Base-by-base conservation (phyloP, 2,329 filamentous ascomycete genomes). In the Chalaropsis ovoidea region DNA sequence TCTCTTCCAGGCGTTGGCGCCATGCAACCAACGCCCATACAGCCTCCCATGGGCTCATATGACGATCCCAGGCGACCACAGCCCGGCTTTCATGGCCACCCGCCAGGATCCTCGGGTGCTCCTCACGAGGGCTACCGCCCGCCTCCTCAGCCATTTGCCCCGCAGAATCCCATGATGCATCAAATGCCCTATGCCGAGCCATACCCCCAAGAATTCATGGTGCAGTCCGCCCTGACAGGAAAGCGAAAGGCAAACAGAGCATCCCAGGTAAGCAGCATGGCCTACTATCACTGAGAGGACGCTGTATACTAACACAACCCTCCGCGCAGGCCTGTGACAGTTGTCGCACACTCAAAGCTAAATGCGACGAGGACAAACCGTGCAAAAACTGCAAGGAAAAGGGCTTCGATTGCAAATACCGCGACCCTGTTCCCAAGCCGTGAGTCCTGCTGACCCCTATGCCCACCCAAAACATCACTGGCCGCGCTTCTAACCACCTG, bases 401-500 rank as follows among this genome's bases (percentile, higher is more conserved):
- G 73, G 86, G 83, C 69, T 81, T 90, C 41, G 81, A 86, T 64
- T 99, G 90, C 77, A 86, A 89, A 74, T 97, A 96, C 75, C 86
- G 92, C 69, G 92, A 96, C 72, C 88, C 94, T 5, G 88, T 90
- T 24, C 90, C 90, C 17, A 94, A 95, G 72, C 93, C 95, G 89
- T 95, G 80, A 74, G 87, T 63, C 10, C 4, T 24, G 15, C 1
- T 1, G 15, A n/a, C 35, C 4, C 8, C 4, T 7, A 39, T 39
- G 35, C 35, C 35, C 8, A 35, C 35, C 13, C 19, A 35, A 27
- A 24, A 27, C 22, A 43, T 64, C 1, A 58, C 19, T 41, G 10
- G 19, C 1, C 11, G 47, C 17, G 15, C 8, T 54, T 1, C 15
- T 22, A 11, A 27, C 15, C 10, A 49, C 11, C 22, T 6, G 10